Percentiles rank a stretch among this genome's conserved stretches.
These are phyloP conservation scores for Vanrija sp. DNA, from an alignment of 1,284 basidiomycete species.

Conservation along the genomic window DNA sequence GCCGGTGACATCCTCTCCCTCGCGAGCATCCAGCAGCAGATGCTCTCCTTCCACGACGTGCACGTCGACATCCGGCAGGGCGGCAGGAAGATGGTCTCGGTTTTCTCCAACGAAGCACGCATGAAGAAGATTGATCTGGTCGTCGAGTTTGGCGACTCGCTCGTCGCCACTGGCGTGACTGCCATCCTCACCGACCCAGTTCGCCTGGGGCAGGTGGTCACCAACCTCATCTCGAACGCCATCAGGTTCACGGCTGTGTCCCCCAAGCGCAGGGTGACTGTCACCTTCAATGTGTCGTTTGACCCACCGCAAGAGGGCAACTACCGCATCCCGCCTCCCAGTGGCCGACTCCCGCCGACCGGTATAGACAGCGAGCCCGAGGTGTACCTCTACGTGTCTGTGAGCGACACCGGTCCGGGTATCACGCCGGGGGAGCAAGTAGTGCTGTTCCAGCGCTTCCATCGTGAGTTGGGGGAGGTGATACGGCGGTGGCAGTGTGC, in stretches of 20 bases:
- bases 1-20: slow-evolving; percentile 48
- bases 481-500: no score
- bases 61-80: slow-evolving; percentile 31
- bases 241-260: slow-evolving; percentile 20
- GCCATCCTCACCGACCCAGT: slow-evolving; percentile 26
- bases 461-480: slow-evolving; percentile 15
- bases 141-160: slow-evolving; percentile 13
- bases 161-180: slow-evolving; percentile 1
- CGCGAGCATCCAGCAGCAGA: slow-evolving; percentile 43
- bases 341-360: background rate
- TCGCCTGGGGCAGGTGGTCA: slow-evolving; percentile 28
- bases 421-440: slow-evolving; percentile 18
- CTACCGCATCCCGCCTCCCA: slow-evolving; percentile 10
- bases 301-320: slow-evolving; percentile 15
- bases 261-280: slow-evolving; percentile 17
- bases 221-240: slow-evolving; percentile 22
- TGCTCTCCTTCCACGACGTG: slow-evolving; percentile 20
- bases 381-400: slow-evolving; percentile 20
- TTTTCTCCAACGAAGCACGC: slow-evolving; percentile 19
- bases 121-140: slow-evolving; percentile 16
- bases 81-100: slow-evolving; percentile 20
- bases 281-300: slow-evolving; percentile 22
- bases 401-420: slow-evolving; percentile 32
- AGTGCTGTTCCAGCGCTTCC: slow-evolving; percentile 22
- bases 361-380: slow-evolving; percentile 16